Evolutionary conservation across 2,329 filamentous ascomycete genomes (phyloP).

Genomic region (Penicillium sp.): DNA sequence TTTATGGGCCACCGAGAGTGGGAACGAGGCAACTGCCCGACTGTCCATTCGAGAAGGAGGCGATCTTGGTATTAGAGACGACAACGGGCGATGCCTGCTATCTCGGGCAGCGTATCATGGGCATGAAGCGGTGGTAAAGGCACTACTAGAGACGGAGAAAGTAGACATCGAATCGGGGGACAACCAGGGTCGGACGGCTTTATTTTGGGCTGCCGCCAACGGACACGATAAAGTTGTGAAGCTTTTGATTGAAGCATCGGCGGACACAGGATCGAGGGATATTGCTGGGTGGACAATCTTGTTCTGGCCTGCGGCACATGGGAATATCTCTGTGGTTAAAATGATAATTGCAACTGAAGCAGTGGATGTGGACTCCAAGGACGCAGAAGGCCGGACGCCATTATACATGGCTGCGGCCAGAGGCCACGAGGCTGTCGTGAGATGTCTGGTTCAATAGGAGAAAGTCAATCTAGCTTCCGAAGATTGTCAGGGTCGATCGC

Average conservation of each 20-base stretch:
- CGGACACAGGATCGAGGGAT: not conserved
- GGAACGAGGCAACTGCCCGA: not conserved
- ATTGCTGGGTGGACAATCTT: not conserved
- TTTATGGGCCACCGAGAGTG: not conserved
- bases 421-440: not conserved
- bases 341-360: not conserved
- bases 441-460: not conserved
- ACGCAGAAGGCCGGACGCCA: not conserved
- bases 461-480: not conserved
- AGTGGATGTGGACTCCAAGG: conserved; percentile 2
- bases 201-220: not conserved
- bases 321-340: not conserved
- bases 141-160: not conserved
- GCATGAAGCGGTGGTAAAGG: conserved; percentile 2
- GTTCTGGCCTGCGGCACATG: not conserved
- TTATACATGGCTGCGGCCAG: conserved; percentile 1
- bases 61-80: not conserved
- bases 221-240: not conserved
- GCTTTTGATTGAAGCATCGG: not conserved
- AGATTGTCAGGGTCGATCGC: not conserved
- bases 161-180: not conserved
- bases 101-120: conserved; percentile 6
- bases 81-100: conserved; percentile 1
- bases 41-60: not conserved
- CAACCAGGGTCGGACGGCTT: not conserved